These are phyloP conservation scores for Oryza brachyantha DNA, from an alignment of 176 grass and related monocot genomes.

Conservation along the genomic window DNA sequence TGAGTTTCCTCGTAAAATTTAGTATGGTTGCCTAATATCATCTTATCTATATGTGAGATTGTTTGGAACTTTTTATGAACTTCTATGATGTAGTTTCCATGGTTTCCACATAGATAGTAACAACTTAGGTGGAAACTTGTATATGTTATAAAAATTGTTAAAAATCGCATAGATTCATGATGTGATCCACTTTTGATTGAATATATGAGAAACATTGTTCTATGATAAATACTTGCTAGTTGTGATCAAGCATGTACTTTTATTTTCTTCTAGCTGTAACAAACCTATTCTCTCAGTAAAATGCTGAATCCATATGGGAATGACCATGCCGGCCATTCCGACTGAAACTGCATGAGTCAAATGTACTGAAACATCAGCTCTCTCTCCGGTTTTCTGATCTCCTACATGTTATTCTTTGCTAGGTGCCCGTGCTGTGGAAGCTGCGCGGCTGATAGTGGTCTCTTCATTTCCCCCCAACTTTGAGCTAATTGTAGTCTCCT, in stretches of 20 bases:
- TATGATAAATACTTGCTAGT: neutral
- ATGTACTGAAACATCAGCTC: neutral
- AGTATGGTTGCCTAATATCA: neutral
- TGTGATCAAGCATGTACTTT: neutral
- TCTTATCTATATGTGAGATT: neutral
- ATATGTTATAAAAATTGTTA: too few species aligned
- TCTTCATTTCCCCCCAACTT: constrained; percentile 29
- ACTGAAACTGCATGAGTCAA: neutral
- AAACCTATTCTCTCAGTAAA: neutral
- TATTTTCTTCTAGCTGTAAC: neutral
- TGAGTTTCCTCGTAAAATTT: too few species aligned
- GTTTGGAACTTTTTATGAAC: too few species aligned
- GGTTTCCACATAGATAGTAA: too few species aligned
- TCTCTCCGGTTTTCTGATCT: constrained; percentile 28
- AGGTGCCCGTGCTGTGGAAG: constrained; percentile 44
- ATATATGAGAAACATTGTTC: neutral
- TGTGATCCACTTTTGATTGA: neutral
- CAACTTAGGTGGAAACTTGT: too few species aligned
- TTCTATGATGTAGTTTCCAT: too few species aligned
- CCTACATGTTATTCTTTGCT: neutral
- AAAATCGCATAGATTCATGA: neutral
- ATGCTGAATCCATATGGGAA: neutral
- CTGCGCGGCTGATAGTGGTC: constrained; percentile 28
- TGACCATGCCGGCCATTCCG: neutral
- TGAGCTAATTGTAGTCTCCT: constrained; percentile 36